Conservation (phyloP, 75 land plant genomes). For the Picea sitchensis region DNA sequence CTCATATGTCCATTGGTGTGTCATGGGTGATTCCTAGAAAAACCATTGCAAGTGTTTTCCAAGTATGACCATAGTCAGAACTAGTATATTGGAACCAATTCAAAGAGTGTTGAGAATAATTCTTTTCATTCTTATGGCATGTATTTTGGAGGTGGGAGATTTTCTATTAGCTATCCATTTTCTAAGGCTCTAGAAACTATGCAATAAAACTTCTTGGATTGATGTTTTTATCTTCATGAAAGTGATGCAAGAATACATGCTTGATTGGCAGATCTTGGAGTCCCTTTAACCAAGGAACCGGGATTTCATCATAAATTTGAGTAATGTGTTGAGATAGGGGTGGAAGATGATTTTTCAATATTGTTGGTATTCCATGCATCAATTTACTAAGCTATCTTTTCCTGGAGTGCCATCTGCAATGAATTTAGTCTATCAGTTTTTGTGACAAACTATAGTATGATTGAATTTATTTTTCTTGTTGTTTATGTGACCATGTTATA, state of each 20-base stretch:
- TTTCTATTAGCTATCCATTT: conserved; percentile 55
- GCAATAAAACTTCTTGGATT: conserved; percentile 42
- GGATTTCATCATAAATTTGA: conserved; percentile 45
- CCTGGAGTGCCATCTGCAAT: too few relatives aligned
- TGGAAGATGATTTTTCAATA: too few relatives aligned
- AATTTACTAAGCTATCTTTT: too few relatives aligned
- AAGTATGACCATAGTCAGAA: conserved; percentile 37
- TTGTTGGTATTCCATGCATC: too few relatives aligned
- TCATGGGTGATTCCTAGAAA: conserved; percentile 55
- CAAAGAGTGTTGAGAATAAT: conserved; percentile 54
- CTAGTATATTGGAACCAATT: conserved; percentile 51
- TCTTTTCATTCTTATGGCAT: conserved; percentile 41
- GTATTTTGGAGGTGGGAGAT: conserved; percentile 71
- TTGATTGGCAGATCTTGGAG: conserved; percentile 27
- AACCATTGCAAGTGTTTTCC: conserved; percentile 28
- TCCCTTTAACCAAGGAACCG: conserved; percentile 35
- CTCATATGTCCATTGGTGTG: conserved; percentile 52
- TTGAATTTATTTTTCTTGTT: too few relatives aligned
- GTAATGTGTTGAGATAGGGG: too few relatives aligned
- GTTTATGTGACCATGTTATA: too few relatives aligned
- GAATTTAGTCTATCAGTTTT: too few relatives aligned
- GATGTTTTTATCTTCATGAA: conserved; percentile 47
- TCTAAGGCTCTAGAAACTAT: conserved; percentile 48
- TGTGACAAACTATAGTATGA: too few relatives aligned
- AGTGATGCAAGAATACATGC: conserved; percentile 62